Evolutionary conservation across 352 stramenopile species (phyloP).

Genomic region (Phytophthora kernoviae): DNA sequence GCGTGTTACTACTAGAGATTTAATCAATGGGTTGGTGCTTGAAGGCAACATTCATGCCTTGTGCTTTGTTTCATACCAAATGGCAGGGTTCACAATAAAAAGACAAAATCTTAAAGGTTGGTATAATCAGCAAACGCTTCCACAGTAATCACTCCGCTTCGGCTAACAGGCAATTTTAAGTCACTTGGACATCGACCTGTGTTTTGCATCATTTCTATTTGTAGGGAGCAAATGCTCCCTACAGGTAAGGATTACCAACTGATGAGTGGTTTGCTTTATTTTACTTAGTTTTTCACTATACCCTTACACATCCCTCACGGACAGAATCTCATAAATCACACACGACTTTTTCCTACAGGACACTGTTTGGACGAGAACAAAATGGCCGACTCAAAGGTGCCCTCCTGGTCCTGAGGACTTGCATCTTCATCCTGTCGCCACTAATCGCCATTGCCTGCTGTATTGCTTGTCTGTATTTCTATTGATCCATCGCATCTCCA

Average conservation of each 20-base stretch:
- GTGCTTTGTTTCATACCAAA: too few relatives aligned
- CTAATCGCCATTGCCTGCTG: neutral
- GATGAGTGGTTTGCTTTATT: conserved; percentile 54
- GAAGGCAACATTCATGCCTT: too few relatives aligned
- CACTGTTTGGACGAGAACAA: conserved; percentile 18
- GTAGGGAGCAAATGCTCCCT: conserved; percentile 64
- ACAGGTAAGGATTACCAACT: conserved; percentile 89
- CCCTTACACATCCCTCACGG: conserved; percentile 9
- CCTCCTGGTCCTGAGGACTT: neutral
- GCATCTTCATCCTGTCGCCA: neutral
- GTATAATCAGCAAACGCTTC: conserved; percentile 69
- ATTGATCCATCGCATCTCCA: neutral
- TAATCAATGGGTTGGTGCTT: too few relatives aligned
- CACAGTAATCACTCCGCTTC: conserved; percentile 83
- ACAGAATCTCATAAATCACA: conserved; percentile 1
- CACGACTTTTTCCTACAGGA: conserved; percentile 3
- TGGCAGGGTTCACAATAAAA: too few relatives aligned
- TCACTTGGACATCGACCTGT: conserved; percentile 81
- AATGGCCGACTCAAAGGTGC: conserved; percentile 25
- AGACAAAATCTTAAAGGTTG: too few relatives aligned
- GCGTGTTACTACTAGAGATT: too few relatives aligned
- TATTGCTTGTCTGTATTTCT: neutral
- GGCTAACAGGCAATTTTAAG: conserved; percentile 75
- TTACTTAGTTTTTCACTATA: conserved; percentile 3
- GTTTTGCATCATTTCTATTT: conserved; percentile 86